These are phyloP conservation scores for Cryphonectria japonica DNA, from an alignment of 2,329 filamentous ascomycete genomes.

Conservation along the genomic window DNA sequence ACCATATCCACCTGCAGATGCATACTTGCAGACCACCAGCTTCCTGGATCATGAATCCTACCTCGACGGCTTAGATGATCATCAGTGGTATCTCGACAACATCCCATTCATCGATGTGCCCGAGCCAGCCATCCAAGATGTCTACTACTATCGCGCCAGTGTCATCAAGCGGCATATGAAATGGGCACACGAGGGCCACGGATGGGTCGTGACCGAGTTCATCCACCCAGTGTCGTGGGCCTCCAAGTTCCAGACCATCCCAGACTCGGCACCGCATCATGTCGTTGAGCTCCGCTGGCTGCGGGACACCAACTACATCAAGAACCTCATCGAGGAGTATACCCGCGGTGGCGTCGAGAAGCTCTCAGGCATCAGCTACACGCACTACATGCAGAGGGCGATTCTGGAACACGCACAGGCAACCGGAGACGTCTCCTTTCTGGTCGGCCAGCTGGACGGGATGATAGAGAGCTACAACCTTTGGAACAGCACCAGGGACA, in stretches of 20 bases:
- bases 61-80: not conserved
- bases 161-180: conserved; percentile 10
- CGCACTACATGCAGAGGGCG: conserved; percentile 1
- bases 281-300: not conserved
- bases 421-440: not conserved
- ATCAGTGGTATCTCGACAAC: conserved; percentile 1
- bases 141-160: conserved; percentile 1
- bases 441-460: not conserved
- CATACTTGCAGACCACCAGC: not conserved
- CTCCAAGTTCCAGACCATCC: not conserved
- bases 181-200: conserved; percentile 5
- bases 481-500: not conserved
- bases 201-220: conserved; percentile 10
- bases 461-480: not conserved
- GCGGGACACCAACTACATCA: conserved; percentile 1
- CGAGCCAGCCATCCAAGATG: not conserved
- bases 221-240: conserved; percentile 1
- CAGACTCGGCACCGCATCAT: not conserved
- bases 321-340: conserved; percentile 1
- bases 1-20: conserved; percentile 1
- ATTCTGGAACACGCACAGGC: not conserved
- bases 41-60: conserved; percentile 2
- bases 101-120: conserved; percentile 3
- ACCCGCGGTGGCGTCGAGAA: not conserved
- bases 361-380: not conserved